Evolutionary conservation across 768 basidiomycete genomes (phyloP).

Genomic region (Nevesoporus exiguus): DNA sequence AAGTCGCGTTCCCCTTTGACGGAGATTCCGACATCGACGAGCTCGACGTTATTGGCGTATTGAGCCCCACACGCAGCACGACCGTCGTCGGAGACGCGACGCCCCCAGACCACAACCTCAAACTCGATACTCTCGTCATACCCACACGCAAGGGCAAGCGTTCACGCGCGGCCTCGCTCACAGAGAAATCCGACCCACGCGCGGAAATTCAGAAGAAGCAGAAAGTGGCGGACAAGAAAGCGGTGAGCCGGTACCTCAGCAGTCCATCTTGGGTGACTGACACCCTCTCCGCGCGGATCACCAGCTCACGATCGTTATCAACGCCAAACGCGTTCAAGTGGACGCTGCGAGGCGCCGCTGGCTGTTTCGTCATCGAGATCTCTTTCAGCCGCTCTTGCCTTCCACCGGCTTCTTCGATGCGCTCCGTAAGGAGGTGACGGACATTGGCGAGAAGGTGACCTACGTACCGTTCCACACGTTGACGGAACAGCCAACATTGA

Average conservation of each 20-base stretch:
- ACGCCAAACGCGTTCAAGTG: slow-evolving; percentile 34
- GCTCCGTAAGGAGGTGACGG: slow-evolving; percentile 31
- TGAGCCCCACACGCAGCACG: slow-evolving; percentile 25
- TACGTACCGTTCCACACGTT: slow-evolving; percentile 39
- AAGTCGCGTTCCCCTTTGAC: slow-evolving; percentile 10
- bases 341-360: slow-evolving; percentile 45
- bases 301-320: slow-evolving; percentile 41
- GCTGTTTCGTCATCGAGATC: slow-evolving; percentile 41
- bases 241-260: slow-evolving; percentile 26
- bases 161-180: slow-evolving; percentile 6
- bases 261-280: neutral
- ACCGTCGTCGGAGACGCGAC: slow-evolving; percentile 30
- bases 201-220: slow-evolving; percentile 24
- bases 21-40: slow-evolving; percentile 24
- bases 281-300: neutral
- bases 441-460: slow-evolving; percentile 23
- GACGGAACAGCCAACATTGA: slow-evolving; percentile 46
- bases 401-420: slow-evolving; percentile 37
- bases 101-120: slow-evolving; percentile 11
- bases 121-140: slow-evolving; percentile 8
- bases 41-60: slow-evolving; percentile 27
- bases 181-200: neutral
- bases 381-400: slow-evolving; percentile 49
- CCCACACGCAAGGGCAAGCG: slow-evolving; percentile 20
- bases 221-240: slow-evolving; percentile 39